Conservation (phyloP, 2,329 filamentous ascomycete species). For the Xylaria sp. region DNA sequence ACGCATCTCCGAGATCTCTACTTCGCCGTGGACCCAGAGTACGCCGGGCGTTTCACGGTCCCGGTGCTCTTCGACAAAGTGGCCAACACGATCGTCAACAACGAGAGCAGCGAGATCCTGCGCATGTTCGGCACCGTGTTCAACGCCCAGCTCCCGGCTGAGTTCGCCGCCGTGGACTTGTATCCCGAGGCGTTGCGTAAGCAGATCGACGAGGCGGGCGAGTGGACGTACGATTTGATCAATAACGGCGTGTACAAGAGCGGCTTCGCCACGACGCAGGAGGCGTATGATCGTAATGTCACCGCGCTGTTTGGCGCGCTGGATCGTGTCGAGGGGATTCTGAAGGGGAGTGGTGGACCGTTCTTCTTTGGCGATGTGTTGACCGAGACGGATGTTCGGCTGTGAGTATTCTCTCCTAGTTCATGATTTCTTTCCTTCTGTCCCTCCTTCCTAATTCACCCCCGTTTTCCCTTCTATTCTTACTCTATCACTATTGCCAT, state of each 20-base stretch:
- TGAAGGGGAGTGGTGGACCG: slow-evolving; percentile 63
- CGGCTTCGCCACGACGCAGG: slow-evolving; percentile 86
- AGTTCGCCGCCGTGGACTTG: slow-evolving; percentile 71
- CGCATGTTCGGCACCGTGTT: slow-evolving; percentile 90
- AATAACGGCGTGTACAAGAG: slow-evolving; percentile 80
- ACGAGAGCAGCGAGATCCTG: slow-evolving; percentile 92
- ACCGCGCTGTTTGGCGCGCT: slow-evolving; percentile 77
- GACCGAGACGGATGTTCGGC: slow-evolving; percentile 84
- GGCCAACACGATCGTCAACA: slow-evolving; percentile 82
- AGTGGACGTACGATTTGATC: slow-evolving; percentile 81
- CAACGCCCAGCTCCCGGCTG: slow-evolving; percentile 72
- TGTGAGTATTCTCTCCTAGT: slow-evolving; percentile 66
- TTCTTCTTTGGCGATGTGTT: slow-evolving; percentile 80
- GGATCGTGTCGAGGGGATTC: slow-evolving; percentile 78
- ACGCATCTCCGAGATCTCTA: slow-evolving; percentile 81
- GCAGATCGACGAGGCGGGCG: slow-evolving; percentile 80
- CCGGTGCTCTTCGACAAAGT: slow-evolving; percentile 87
- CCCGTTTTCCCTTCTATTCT: no score
- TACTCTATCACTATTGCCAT: no score
- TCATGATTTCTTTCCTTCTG: no score
- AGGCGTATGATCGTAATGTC: slow-evolving; percentile 83
- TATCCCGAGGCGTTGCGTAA: slow-evolving; percentile 72
- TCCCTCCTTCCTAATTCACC: no score
- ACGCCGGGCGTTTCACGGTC: slow-evolving; percentile 85
- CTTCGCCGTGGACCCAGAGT: slow-evolving; percentile 77